Evolutionary conservation across 257 asterid genomes (phyloP).

Genomic region (Nicotiana obtusifolia): DNA sequence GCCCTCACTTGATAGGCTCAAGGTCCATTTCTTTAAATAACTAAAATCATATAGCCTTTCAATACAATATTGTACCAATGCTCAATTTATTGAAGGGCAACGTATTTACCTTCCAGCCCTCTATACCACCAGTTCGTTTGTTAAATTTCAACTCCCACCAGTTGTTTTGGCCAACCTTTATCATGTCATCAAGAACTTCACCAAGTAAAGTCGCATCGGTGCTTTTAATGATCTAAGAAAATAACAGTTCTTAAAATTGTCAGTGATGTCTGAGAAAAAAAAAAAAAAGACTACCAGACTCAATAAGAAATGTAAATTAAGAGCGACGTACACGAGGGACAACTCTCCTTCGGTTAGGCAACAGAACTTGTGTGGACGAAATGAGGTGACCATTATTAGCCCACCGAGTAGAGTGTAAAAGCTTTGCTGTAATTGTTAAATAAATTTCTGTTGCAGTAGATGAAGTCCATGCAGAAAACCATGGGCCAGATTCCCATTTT

Average conservation of each 20-base stretch:
- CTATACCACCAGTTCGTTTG: conserved; percentile 57
- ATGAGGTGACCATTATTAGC: conserved; percentile 75
- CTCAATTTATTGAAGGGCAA: neutral
- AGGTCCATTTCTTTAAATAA: neutral
- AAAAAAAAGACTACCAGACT: conserved; percentile 2
- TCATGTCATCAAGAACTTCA: conserved; percentile 45
- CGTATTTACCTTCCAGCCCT: conserved; percentile 76
- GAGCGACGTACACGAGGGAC: conserved; percentile 54
- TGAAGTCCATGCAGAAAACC: conserved; percentile 57
- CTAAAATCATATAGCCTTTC: neutral
- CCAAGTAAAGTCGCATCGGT: conserved; percentile 29
- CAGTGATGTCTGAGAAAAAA: conserved; percentile 5
- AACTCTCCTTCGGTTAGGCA: conserved; percentile 48
- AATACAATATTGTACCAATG: neutral
- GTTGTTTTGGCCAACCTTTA: conserved; percentile 46
- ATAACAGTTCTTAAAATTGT: conserved; percentile 7
- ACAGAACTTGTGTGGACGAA: conserved; percentile 69
- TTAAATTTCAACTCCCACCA: conserved; percentile 75
- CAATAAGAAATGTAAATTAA: conserved; percentile 10
- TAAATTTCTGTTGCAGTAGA: conserved; percentile 58
- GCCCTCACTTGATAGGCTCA: neutral
- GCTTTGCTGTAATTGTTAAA: conserved; percentile 58
- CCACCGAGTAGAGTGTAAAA: conserved; percentile 63
- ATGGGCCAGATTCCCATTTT: conserved; percentile 70
- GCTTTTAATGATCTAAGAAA: conserved; percentile 41